phyloP scores from a whole-genome alignment of 2,329 filamentous ascomycete species.

The Lasiodiplodia gonubiensis region DNA sequence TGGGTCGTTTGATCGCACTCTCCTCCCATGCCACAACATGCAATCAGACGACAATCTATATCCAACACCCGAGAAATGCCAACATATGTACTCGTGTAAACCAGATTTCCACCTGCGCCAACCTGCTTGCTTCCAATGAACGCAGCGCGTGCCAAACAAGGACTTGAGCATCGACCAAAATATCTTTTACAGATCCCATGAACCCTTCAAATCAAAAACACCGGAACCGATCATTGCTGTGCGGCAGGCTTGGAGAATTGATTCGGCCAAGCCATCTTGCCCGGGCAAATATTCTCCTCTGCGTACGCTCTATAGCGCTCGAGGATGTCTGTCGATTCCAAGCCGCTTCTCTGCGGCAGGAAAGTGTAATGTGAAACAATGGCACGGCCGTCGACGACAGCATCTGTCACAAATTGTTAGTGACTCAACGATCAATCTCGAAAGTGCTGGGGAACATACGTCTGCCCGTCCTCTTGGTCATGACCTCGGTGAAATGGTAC shows the following conservation, averaged over 20 bases:
- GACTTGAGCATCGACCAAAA: neutral
- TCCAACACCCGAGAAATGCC: conserved; percentile 6
- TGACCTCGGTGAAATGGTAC: conserved; percentile 49
- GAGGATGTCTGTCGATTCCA: conserved; percentile 61
- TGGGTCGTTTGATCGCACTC: neutral
- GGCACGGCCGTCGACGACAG: conserved; percentile 61
- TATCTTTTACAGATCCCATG: neutral
- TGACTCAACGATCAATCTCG: neutral
- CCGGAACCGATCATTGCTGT: neutral
- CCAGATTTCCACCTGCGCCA: neutral
- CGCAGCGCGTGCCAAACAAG: neutral
- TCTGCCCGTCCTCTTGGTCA: conserved; percentile 47
- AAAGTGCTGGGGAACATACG: conserved; percentile 32
- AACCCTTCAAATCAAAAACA: neutral
- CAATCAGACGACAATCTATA: neutral
- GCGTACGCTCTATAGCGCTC: conserved; percentile 61
- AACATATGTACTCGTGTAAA: neutral
- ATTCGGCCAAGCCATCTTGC: conserved; percentile 7
- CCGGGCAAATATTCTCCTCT: conserved; percentile 56
- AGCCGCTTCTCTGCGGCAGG: conserved; percentile 45
- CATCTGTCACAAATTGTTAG: conserved; percentile 31
- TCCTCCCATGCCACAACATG: neutral
- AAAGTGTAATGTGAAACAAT: conserved; percentile 62
- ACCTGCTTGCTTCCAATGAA: neutral
- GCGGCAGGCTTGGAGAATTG: neutral